Base-by-base conservation (phyloP, 139 green algal species). In the Chlorella sp. region DNA sequence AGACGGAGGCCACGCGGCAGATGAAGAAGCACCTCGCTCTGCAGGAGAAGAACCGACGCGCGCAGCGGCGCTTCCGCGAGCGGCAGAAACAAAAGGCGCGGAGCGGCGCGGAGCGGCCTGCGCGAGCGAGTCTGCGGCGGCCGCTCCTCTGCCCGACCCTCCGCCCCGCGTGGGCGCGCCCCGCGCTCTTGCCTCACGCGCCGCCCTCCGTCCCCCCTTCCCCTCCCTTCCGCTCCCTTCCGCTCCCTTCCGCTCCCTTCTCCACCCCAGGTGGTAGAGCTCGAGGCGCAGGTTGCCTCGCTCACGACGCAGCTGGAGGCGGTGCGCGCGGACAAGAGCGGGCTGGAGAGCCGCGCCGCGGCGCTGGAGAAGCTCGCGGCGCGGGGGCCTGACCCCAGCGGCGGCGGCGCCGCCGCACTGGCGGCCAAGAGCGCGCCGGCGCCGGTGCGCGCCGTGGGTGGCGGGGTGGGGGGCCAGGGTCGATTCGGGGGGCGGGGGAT, bases 1-100 rank as follows among this genome's bases (percentile, higher is more conserved):
- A 63, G 48, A 73, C 33, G 4, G 65, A 75, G 36, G 65, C 64
- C 51, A 38, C 64, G 38, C 25, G 29, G 3, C 51, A 87, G 19
- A 41, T 73, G 50, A 51, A 77, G 41, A 86, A 77, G 77, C 64
- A 77, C 12, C 48, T 75, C 6, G 66, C 66, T 8, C 35, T 93
- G 46, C 89, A 93, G 76, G 88, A 92, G 76, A 91, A 91, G 73
- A 92, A 92, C 76, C 77, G 88, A 17, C 74, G 86, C 8, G 88
- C 88, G 46, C 88, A 92, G 84, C 77, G 86, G 5, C 75, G 88
- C 35, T 92, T 92, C 77, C 71, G 88, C 0, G 88, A 92, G 84
- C 67, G 88, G 1, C 88, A 92, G 63, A 91, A 91, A 80, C 81
- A 87, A 58, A 21, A 71, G 23, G 69, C 56, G 50, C 9, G 50